Base-by-base conservation (phyloP, 306 rosid species). In the Cucurbita argyrosperma region DNA sequence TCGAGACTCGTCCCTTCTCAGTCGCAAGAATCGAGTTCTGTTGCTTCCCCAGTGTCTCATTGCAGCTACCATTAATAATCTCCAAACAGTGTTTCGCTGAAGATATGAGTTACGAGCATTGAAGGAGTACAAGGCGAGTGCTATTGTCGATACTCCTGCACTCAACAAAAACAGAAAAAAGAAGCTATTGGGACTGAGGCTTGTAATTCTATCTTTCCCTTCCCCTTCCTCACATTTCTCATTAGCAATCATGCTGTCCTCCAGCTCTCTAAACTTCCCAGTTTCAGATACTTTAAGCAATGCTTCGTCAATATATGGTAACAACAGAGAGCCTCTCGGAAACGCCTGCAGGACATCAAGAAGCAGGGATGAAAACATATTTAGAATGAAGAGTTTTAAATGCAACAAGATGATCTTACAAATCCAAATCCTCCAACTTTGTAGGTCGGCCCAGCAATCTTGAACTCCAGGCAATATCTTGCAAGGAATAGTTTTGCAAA, bases 381-480 rank as follows among this genome's bases (percentile, higher is more conserved):
- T 16, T 52, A 18, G 23, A 7, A 18, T 54, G 59, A 18, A 55
- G 30, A 55, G 37, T 26, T 23, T 0, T 10, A 79, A 10, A 4
- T 15, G 43, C 14, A 38, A 43, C 54, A 60, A 21, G 3, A 11
- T 4, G 43, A 52, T 46, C 69, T 46, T 76, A 81, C 85, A 55
- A 78, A 81, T 56, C 79, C 89, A 60, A 76, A 80, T 60, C 89
- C 92, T 70, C 87, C 86, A 59, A 83, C 74, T 81, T 76, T 81
- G 68, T 61, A 81, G 4, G 63, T 61, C 2, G 88, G 85, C 16
- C 86, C 85, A 4, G 83, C 77, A 37, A 23, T 42, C 74, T 57
- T 75, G 37, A 83, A 88, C 57, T 56, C 85, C 6, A 63, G 54
- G 70, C 89, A 83, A 58, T 79, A 74, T 77, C 49, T 76, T 21